Percentiles rank a stretch among this genome's conserved stretches.
These are phyloP conservation scores for Suillus occidentalis DNA, from an alignment of 768 basidiomycete species.

Conservation along the genomic window DNA sequence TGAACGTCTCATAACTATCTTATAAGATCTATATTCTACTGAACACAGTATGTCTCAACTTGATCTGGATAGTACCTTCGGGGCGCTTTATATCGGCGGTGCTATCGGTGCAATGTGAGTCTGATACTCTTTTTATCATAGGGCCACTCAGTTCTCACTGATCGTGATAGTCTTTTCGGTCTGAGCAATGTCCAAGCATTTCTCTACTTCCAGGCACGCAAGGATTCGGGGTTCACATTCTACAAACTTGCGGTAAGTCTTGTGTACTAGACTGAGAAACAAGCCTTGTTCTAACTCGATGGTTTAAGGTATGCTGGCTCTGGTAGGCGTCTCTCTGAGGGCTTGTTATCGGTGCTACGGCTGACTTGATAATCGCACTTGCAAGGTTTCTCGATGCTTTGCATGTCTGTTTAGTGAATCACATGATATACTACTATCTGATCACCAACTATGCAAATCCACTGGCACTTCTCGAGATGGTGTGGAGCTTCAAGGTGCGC, in stretches of 20 bases:
- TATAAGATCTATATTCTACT: neutral
- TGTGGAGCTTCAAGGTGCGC: slow-evolving; percentile 44
- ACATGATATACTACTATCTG: slow-evolving; percentile 59
- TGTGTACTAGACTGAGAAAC: neutral
- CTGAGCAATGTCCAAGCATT: slow-evolving; percentile 55
- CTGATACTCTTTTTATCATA: neutral
- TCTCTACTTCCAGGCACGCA: slow-evolving; percentile 44
- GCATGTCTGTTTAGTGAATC: slow-evolving; percentile 50
- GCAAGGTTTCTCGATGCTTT: slow-evolving; percentile 55
- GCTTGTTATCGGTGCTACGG: slow-evolving; percentile 16
- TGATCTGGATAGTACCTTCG: slow-evolving; percentile 46
- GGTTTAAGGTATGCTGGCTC: slow-evolving; percentile 39
- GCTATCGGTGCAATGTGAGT: slow-evolving; percentile 54
- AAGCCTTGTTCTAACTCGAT: neutral
- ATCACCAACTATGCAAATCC: slow-evolving; percentile 55
- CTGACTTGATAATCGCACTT: slow-evolving; percentile 4
- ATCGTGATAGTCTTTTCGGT: slow-evolving; percentile 52
- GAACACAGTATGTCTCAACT: slow-evolving; percentile 20
- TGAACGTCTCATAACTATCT: neutral
- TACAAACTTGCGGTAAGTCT: slow-evolving; percentile 38
- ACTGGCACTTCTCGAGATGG: slow-evolving; percentile 39
- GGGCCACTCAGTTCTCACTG: slow-evolving; percentile 1
- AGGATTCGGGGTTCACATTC: slow-evolving; percentile 33
- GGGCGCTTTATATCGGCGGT: slow-evolving; percentile 54
- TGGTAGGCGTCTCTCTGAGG: slow-evolving; percentile 18